These are phyloP conservation scores for Pistacia vera DNA, from an alignment of 345 rosid genomes.

Conservation along the genomic window DNA sequence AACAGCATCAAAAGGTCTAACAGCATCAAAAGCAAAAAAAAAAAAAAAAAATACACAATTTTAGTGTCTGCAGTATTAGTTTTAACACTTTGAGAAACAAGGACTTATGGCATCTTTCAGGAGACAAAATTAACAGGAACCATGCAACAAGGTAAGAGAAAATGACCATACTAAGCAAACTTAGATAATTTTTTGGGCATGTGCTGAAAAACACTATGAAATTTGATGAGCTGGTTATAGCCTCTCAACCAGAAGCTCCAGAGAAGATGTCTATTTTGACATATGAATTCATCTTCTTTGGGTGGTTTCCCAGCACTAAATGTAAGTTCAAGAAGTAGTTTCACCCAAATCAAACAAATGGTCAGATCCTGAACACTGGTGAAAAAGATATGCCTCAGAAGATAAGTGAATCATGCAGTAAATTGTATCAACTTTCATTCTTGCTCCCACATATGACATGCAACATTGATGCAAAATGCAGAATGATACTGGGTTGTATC, in stretches of 20 bases:
- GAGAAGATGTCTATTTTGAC: background rate
- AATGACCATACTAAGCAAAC: background rate
- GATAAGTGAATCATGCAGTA: constrained; percentile 2
- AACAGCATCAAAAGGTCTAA: background rate
- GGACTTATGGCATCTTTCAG: background rate
- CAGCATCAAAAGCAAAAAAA: background rate
- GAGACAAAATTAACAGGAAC: background rate
- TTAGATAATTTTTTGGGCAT: background rate
- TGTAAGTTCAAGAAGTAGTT: background rate
- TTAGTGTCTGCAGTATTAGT: background rate
- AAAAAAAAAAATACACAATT: background rate
- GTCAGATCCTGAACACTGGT: background rate
- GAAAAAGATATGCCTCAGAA: background rate
- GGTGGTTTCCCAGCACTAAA: background rate
- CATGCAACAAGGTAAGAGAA: background rate
- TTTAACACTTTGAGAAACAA: background rate
- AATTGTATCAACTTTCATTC: background rate
- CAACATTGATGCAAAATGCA: background rate
- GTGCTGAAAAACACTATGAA: background rate
- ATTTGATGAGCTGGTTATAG: background rate
- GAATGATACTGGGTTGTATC: background rate
- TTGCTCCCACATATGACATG: background rate
- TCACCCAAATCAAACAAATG: background rate
- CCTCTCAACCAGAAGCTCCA: background rate
- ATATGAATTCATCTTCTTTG: background rate